A percentile compares a stretch with the other conserved stretches of the same genome.
Evolutionary conservation across 768 basidiomycete species (phyloP).

Genomic region (Kwoniella dendrophila): DNA sequence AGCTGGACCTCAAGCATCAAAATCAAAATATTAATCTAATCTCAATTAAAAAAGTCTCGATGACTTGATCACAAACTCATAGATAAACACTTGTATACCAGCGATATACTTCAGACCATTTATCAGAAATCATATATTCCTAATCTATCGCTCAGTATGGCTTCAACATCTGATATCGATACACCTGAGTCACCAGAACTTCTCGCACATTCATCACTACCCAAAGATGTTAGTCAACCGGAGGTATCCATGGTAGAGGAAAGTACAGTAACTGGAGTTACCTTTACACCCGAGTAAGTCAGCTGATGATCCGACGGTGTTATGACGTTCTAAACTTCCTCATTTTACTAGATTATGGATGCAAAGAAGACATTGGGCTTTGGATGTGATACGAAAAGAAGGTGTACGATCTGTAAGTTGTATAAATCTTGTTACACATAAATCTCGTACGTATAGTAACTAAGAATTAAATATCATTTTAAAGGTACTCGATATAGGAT

Average conservation of each 20-base stretch:
- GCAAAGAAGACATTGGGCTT: conserved; percentile 53
- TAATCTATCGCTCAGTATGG: background rate
- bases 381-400: conserved; percentile 50
- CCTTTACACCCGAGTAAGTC: conserved; percentile 51
- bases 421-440: background rate
- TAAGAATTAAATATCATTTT: background rate
- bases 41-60: no score
- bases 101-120: no score
- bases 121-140: no score
- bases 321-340: background rate
- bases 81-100: no score
- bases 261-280: conserved; percentile 49
- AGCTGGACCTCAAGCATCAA: no score
- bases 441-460: background rate
- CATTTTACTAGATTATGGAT: conserved; percentile 38
- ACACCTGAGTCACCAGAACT: conserved; percentile 20
- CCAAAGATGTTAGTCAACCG: conserved; percentile 16
- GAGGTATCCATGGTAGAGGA: conserved; percentile 54
- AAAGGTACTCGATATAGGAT: conserved; percentile 56
- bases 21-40: no score
- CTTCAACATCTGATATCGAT: background rate
- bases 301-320: background rate
- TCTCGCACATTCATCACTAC: conserved; percentile 34
- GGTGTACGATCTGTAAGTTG: conserved; percentile 46
- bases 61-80: no score